Base-by-base conservation (phyloP, 2,329 filamentous ascomycete species). In the Xylariaceae sp. region DNA sequence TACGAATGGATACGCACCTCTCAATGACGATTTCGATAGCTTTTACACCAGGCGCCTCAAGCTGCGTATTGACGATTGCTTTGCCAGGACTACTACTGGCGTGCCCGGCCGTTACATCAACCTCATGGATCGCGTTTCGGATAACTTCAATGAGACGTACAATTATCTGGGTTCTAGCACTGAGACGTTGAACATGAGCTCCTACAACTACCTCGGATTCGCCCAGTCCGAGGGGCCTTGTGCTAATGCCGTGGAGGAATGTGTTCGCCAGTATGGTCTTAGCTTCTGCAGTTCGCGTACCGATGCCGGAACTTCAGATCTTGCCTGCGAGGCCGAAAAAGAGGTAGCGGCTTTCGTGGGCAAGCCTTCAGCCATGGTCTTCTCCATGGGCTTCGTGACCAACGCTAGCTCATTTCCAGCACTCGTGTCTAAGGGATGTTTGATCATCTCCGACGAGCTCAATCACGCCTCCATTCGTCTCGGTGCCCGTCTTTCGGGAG, bases 131-230 rank as follows among this genome's bases (percentile, higher is more conserved):
- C 88, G 93, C 59, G 85, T 81, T 55, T 95, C 90, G 3, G 79
- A 91, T 60, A 89, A 98, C 62, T 89, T 88, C 73, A 98, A 98
- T 69, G 78, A 85, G 58, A 84, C 85, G 44, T 98, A 95, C 72
- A 80, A 87, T 62, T 83, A 89, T 65, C 90, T 87, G 2, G 93
- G 93, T 43, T 95, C 89, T 36, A 85, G 81, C 44, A 97, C 91
- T 1, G 89, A 98, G 66, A 97, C 93, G 0, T 73, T 98, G 56
- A 98, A 98, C 69, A 86, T 98, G 85, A 96, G 91, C 71, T 98
- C 93, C 1, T 98, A 98, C 77, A 98, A 98, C 68, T 98, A 98
- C 63, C 86, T 98, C 18, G 93, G 93, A 33, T 98, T 98, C 58
- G 93, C 93, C 38, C 93, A 98, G 65, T 96, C 93, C 0, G 90